Evolutionary conservation across 2,329 filamentous ascomycete species (phyloP), one percentile per base, ranked within the genome.

Genomic region (Fusarium palustre): DNA sequence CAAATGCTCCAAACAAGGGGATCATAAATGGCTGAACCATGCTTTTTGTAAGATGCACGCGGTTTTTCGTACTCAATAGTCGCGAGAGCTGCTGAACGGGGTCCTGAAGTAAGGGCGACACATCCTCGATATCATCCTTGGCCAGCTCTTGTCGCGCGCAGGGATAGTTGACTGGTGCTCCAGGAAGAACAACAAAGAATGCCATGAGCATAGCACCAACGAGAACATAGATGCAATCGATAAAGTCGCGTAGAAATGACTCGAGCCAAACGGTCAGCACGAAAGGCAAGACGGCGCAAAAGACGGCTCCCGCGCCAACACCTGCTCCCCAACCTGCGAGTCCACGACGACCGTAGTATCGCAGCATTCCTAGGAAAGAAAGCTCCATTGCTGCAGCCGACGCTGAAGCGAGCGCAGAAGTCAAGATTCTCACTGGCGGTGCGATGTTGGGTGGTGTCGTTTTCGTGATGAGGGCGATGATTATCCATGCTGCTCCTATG

Each of bases 311-410:
- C 0, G 72, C 69, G 15, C 78, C 79, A 7, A 75, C 74, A 2
- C 78, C 79, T 1, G 78, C 63, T 42, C 77, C 79, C 79, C 79
- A 81, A 31, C 79, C 79, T 3, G 72, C 73, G 20, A 81, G 64
- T 1, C 74, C 77, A n/a, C 66, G 55, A 45, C 68, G 69, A 20
- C 77, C 76, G 38, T 79, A 76, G 13, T 74, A 70, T 0, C 75
- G 71, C 15, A 76, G 52, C 71, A 74, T 71, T 16, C 75, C 75
- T n/a, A 80, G 46, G 50, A 76, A 77, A 3, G 74, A 76, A 3
- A 80, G 62, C 18, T 81, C 78, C 52, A 72, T 77, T 7, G 71
- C 72, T 5, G 78, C 75, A 4, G 79, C 64, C 1, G 70, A 67
- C 1, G 67, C 63, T 3, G 79, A 76, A 2, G 76, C 78, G 12